Evolutionary conservation across 805 yeast genomes (phyloP).

Genomic region (Hanseniaspora pseudoguilliermondii): DNA sequence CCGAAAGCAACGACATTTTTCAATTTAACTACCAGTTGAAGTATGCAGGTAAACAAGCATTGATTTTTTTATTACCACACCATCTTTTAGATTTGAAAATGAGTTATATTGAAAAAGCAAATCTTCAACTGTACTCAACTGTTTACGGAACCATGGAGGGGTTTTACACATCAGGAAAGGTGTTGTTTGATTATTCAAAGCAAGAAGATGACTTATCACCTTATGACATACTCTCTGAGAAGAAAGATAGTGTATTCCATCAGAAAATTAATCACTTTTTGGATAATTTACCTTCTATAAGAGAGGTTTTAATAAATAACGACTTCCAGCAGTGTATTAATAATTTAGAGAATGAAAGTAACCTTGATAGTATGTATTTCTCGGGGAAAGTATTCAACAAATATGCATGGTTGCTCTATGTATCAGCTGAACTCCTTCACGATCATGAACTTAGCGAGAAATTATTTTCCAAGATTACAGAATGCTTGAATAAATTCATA

Average conservation of each 20-base stretch:
- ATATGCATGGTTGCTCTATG: slow-evolving; percentile 75
- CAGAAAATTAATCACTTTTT: slow-evolving; percentile 19
- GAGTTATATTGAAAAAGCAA: slow-evolving; percentile 15
- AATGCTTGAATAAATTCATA: slow-evolving; percentile 58
- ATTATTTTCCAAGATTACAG: slow-evolving; percentile 46
- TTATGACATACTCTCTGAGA: neutral
- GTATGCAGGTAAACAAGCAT: slow-evolving; percentile 26
- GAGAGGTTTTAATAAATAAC: slow-evolving; percentile 24
- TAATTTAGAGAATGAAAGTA: slow-evolving; percentile 36
- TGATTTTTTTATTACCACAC: slow-evolving; percentile 60
- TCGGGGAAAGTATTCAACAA: slow-evolving; percentile 82
- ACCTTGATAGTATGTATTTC: slow-evolving; percentile 74
- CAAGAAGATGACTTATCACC: slow-evolving; percentile 35
- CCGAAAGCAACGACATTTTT: slow-evolving; percentile 30
- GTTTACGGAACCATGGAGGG: slow-evolving; percentile 38
- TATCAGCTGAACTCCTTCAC: slow-evolving; percentile 50
- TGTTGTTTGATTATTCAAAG: slow-evolving; percentile 35
- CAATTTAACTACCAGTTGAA: slow-evolving; percentile 27
- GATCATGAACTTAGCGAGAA: slow-evolving; percentile 40
- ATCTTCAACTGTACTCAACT: slow-evolving; percentile 34
- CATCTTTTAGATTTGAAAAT: slow-evolving; percentile 36
- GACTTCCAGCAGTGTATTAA: slow-evolving; percentile 24
- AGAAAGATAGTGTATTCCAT: slow-evolving; percentile 3
- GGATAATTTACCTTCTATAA: slow-evolving; percentile 24
- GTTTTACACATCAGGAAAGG: slow-evolving; percentile 31